Percentiles rank a stretch among this genome's conserved stretches.
These are phyloP conservation scores for Sugiyamaella chiloensis DNA, from an alignment of 805 yeast species.

Conservation along the genomic window DNA sequence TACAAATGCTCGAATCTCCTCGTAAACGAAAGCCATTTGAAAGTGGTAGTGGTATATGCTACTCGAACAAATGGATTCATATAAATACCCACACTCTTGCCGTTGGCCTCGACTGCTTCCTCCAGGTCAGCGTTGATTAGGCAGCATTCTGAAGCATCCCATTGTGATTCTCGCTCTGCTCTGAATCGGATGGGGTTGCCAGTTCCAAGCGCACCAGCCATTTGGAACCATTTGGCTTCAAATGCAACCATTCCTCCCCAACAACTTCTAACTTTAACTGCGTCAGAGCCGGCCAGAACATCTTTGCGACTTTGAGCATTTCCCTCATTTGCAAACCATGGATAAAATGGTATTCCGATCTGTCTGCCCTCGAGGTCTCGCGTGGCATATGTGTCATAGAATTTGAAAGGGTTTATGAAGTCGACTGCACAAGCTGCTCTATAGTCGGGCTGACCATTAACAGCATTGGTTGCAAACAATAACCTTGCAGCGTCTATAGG, in stretches of 20 bases:
- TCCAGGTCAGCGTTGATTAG: slow-evolving; percentile 18
- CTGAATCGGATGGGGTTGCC: slow-evolving; percentile 10
- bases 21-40: slow-evolving; percentile 13
- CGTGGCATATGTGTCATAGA: slow-evolving; percentile 21
- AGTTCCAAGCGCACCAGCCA: neutral
- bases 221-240: slow-evolving; percentile 17
- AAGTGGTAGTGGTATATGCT: slow-evolving; percentile 13
- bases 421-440: slow-evolving; percentile 21
- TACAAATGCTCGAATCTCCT: slow-evolving; percentile 19
- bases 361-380: slow-evolving; percentile 17
- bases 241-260: slow-evolving; percentile 23
- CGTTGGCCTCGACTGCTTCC: neutral
- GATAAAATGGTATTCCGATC: slow-evolving; percentile 20
- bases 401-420: slow-evolving; percentile 20
- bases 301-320: slow-evolving; percentile 14
- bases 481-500: slow-evolving; percentile 17
- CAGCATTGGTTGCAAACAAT: slow-evolving; percentile 16
- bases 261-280: slow-evolving; percentile 18
- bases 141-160: slow-evolving; percentile 21
- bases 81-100: slow-evolving; percentile 9
- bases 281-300: slow-evolving; percentile 15
- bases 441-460: slow-evolving; percentile 16
- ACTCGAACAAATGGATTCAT: slow-evolving; percentile 20
- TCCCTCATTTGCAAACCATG: slow-evolving; percentile 19
- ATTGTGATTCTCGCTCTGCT: slow-evolving; percentile 10